Evolutionary conservation across 441 rosid species (phyloP).

Genomic region (Codiaeum variegatum): DNA sequence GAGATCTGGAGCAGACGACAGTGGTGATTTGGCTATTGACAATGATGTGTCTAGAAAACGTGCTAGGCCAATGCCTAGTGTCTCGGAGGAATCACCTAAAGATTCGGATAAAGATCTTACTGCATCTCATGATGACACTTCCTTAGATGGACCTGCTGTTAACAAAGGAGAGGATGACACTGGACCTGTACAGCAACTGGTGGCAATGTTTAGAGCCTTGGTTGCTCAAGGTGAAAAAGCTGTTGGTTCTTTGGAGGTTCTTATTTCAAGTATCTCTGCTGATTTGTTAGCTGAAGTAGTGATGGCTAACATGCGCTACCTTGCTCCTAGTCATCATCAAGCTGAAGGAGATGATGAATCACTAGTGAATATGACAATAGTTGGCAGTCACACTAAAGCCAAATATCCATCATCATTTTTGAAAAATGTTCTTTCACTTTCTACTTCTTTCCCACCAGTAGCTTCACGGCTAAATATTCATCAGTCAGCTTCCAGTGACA

Average conservation of each 20-base stretch:
- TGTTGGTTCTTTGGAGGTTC: conserved; percentile 79
- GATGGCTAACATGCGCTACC: conserved; percentile 90
- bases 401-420: conserved; percentile 81
- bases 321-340: conserved; percentile 45
- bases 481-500: conserved; percentile 32
- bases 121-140: conserved; percentile 41
- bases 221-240: conserved; percentile 98
- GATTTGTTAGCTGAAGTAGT: conserved; percentile 97
- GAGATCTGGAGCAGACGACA: conserved; percentile 62
- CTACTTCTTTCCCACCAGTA: conserved; percentile 73
- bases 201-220: conserved; percentile 88
- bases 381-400: conserved; percentile 61
- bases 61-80: conserved; percentile 52
- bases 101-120: conserved; percentile 40
- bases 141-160: conserved; percentile 40
- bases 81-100: conserved; percentile 57
- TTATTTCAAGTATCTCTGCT: conserved; percentile 86
- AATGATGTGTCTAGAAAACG: conserved; percentile 65
- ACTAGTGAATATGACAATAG: conserved; percentile 58
- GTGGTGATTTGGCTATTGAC: conserved; percentile 43
- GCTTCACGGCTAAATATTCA: conserved; percentile 49
- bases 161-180: conserved; percentile 47
- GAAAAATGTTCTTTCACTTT: conserved; percentile 70
- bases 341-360: conserved; percentile 58
- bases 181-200: conserved; percentile 93